Evolutionary conservation across 1,284 basidiomycete genomes (phyloP).

Genomic region (Puccinia horiana): DNA sequence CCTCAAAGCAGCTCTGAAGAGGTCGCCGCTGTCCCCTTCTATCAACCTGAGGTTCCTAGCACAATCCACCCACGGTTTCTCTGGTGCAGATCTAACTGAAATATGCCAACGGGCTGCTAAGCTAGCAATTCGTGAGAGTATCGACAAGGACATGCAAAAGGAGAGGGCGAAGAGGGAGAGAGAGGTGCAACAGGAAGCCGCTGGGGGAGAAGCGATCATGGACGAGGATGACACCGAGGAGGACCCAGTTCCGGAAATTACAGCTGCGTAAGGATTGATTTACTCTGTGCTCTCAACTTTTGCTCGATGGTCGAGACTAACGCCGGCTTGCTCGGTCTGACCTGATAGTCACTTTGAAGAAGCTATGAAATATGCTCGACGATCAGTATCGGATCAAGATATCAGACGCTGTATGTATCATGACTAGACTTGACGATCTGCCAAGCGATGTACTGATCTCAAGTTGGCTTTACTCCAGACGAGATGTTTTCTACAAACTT

Average conservation of each 20-base stretch:
- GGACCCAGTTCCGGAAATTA: conserved; percentile 96
- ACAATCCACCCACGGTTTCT: conserved; percentile 95
- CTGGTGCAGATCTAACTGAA: conserved; percentile 98
- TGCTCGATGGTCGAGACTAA: conserved; percentile 53
- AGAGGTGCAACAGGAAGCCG: conserved; percentile 66
- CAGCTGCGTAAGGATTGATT: conserved; percentile 63
- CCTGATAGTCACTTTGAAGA: conserved; percentile 79
- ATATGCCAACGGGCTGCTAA: conserved; percentile 98
- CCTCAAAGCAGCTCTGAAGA: conserved; percentile 85
- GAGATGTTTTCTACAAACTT: conserved; percentile 66
- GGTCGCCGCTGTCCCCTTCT: conserved; percentile 81
- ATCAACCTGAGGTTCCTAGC: conserved; percentile 86
- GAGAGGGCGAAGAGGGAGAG: conserved; percentile 79
- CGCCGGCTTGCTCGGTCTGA: neutral
- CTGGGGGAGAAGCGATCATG: conserved; percentile 66
- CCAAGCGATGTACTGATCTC: conserved; percentile 45
- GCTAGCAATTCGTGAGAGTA: conserved; percentile 89
- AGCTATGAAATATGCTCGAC: conserved; percentile 86
- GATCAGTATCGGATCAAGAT: conserved; percentile 89
- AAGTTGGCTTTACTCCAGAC: neutral
- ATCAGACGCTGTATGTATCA: conserved; percentile 75
- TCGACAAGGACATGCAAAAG: conserved; percentile 83
- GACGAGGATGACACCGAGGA: conserved; percentile 72
- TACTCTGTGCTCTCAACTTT: conserved; percentile 9
- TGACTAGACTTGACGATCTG: too few species aligned